A percentile compares a stretch with the other conserved stretches of the same genome.
Evolutionary conservation across 768 basidiomycete species (phyloP).

Genomic region (Tylopilus felleus): DNA sequence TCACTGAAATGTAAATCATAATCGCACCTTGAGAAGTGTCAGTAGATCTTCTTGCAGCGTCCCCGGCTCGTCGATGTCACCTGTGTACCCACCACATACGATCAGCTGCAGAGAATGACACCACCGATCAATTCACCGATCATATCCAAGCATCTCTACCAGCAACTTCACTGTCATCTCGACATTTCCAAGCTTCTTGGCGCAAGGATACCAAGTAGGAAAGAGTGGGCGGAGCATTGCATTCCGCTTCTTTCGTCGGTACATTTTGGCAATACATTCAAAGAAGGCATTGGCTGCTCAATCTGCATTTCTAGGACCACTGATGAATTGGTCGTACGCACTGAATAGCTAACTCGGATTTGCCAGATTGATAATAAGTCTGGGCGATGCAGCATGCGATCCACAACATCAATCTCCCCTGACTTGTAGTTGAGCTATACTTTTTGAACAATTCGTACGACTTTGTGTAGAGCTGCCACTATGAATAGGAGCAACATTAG

Average conservation of each 20-base stretch:
- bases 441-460: constrained; percentile 93
- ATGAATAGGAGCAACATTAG: not conserved
- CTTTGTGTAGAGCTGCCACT: constrained; percentile 79
- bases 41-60: constrained; percentile 66
- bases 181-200: constrained; percentile 71
- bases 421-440: constrained; percentile 52
- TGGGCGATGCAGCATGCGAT: constrained; percentile 89
- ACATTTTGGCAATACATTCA: constrained; percentile 86
- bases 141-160: constrained; percentile 79
- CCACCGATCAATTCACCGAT: constrained; percentile 36
- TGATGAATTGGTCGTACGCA: constrained; percentile 41
- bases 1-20: not conserved
- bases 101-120: not conserved
- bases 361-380: constrained; percentile 74
- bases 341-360: constrained; percentile 88
- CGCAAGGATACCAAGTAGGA: constrained; percentile 78
- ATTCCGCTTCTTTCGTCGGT: constrained; percentile 82
- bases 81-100: constrained; percentile 27
- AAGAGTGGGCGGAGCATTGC: constrained; percentile 72
- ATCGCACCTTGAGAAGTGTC: constrained; percentile 64
- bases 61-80: constrained; percentile 44
- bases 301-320: not conserved
- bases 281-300: constrained; percentile 91
- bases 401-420: constrained; percentile 80
- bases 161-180: constrained; percentile 74